Conservation (phyloP, 1,284 basidiomycete species). For the Peniophora sp. region DNA sequence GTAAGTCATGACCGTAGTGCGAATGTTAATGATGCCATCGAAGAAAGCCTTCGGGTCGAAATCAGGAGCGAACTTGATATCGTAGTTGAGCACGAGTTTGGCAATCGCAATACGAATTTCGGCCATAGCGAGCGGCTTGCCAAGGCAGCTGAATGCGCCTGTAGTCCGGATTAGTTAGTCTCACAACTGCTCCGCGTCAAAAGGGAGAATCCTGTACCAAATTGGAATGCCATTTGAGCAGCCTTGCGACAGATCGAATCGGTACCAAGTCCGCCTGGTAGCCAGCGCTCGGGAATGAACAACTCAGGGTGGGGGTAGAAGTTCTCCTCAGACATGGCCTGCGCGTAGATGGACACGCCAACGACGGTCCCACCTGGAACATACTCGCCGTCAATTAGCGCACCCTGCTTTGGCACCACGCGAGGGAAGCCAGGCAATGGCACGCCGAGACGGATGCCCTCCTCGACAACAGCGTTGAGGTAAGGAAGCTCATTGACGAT, state of each 20-base stretch:
- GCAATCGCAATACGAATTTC: conserved; percentile 1
- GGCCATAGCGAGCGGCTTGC: conserved; percentile 3
- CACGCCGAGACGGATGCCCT: conserved; percentile 10
- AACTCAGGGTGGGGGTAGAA: conserved; percentile 11
- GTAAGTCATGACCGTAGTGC: not conserved
- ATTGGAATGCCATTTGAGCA: conserved; percentile 5
- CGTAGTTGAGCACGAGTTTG: conserved; percentile 1
- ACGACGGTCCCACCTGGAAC: conserved; percentile 12
- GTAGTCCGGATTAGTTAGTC: not conserved
- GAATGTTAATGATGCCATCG: not conserved
- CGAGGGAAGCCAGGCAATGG: conserved; percentile 11
- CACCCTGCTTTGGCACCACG: conserved; percentile 7
- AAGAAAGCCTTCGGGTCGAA: conserved; percentile 1
- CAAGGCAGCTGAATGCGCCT: conserved; percentile 6
- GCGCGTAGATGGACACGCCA: conserved; percentile 9
- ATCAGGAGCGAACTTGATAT: not conserved
- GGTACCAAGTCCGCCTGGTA: conserved; percentile 3
- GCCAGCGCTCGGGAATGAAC: conserved; percentile 3
- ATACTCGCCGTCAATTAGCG: conserved; percentile 4
- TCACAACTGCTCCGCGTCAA: not conserved
- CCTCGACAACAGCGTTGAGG: conserved; percentile 12
- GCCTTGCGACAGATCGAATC: not conserved
- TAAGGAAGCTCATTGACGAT: conserved; percentile 6
- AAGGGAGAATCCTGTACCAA: not conserved
- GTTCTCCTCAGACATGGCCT: conserved; percentile 9